Evolutionary conservation across 129 eudicot species (phyloP).

Genomic region (Dittrichia graveolens): DNA sequence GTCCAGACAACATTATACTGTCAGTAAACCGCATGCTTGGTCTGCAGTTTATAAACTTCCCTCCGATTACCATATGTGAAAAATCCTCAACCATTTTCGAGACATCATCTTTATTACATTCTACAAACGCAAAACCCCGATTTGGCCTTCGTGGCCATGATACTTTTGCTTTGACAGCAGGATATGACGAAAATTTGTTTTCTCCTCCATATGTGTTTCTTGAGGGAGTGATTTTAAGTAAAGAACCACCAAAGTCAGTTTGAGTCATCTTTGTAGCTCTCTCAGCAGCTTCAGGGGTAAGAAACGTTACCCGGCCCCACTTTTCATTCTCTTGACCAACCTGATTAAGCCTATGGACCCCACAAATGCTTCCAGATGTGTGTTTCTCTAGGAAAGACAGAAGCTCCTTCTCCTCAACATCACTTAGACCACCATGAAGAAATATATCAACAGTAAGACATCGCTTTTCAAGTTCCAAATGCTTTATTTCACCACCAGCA

Average conservation of each 20-base stretch:
- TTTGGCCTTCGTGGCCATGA: conserved; percentile 86
- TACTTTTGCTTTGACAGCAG: conserved; percentile 76
- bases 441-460: conserved; percentile 72
- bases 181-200: conserved; percentile 47
- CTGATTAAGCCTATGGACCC: conserved; percentile 48
- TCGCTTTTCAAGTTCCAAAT: conserved; percentile 75
- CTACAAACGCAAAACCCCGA: conserved; percentile 61
- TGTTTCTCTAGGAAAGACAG: conserved; percentile 48
- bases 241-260: conserved; percentile 40
- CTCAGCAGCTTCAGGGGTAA: conserved; percentile 73
- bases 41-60: conserved; percentile 35
- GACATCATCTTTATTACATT: conserved; percentile 51
- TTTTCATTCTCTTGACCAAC: conserved; percentile 55
- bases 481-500: conserved; percentile 88
- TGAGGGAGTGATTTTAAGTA: conserved; percentile 52
- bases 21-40: conserved; percentile 37
- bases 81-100: conserved; percentile 47
- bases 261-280: conserved; percentile 44
- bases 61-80: conserved; percentile 50
- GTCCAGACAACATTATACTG: conserved; percentile 52
- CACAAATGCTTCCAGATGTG: conserved; percentile 57
- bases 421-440: conserved; percentile 38
- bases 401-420: conserved; percentile 70
- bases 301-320: conserved; percentile 88
- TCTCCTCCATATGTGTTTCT: conserved; percentile 51